A percentile compares a stretch with the other conserved stretches of the same genome.
Evolutionary conservation across 1,284 basidiomycete species (phyloP).

Genomic region (Leccinum pachyderme): DNA sequence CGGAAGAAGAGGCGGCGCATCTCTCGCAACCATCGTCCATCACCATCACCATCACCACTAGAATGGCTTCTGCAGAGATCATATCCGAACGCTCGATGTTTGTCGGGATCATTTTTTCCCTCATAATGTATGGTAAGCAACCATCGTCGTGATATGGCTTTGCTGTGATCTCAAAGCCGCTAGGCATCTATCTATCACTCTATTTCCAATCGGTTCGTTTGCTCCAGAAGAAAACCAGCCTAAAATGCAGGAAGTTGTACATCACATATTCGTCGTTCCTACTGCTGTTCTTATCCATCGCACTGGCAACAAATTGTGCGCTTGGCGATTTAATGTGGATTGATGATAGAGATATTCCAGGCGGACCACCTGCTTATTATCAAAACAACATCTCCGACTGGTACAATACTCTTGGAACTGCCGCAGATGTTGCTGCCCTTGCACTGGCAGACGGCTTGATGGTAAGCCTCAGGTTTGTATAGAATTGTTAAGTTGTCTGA

Average conservation of each 20-base stretch:
- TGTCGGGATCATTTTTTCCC: constrained; percentile 1
- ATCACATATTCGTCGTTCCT: constrained; percentile 1
- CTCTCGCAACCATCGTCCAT: too few relatives aligned
- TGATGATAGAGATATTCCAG: constrained; percentile 2
- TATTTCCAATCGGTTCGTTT: constrained; percentile 4
- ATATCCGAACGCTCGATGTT: constrained; percentile 4
- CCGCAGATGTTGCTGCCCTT: background rate
- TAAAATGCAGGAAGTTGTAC: background rate
- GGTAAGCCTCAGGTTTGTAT: background rate
- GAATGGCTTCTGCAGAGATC: background rate
- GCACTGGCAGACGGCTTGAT: constrained; percentile 7
- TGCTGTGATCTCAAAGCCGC: background rate
- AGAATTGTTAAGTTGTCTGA: background rate
- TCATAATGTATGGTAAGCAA: constrained; percentile 2
- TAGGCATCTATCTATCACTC: constrained; percentile 3
- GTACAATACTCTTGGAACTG: constrained; percentile 6
- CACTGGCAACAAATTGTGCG: constrained; percentile 4
- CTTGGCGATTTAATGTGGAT: constrained; percentile 7
- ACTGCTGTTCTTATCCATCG: constrained; percentile 2
- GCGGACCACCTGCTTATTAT: constrained; percentile 2
- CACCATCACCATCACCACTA: background rate
- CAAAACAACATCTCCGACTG: constrained; percentile 2
- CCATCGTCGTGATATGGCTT: background rate
- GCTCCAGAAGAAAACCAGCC: background rate
- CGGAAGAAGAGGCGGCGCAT: background rate